Conservation (phyloP, 108 stramenopile species). For the Schizochytrium sp. region DNA sequence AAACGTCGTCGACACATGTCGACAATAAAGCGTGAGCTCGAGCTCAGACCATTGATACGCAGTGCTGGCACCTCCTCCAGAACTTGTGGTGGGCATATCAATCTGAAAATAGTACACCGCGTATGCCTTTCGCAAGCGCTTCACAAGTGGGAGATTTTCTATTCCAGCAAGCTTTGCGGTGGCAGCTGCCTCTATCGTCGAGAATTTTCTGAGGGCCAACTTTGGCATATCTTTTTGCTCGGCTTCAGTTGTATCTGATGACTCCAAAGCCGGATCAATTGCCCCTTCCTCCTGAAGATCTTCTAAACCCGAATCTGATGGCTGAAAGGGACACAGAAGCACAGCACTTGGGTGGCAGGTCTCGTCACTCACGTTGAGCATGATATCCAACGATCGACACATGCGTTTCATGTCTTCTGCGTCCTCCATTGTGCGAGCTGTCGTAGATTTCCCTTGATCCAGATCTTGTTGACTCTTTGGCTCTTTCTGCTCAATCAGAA, state of each 20-base stretch:
- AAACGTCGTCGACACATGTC: background rate
- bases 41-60: background rate
- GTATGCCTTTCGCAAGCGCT: background rate
- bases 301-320: background rate
- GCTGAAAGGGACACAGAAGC: slow-evolving; percentile 19
- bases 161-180: background rate
- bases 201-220: background rate
- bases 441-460: background rate
- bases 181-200: too few species aligned
- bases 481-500: background rate
- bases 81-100: slow-evolving; percentile 44
- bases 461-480: background rate
- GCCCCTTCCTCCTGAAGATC: too few species aligned
- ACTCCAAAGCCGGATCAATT: background rate
- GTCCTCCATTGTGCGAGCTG: background rate
- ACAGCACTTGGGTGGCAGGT: background rate
- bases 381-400: slow-evolving; percentile 18
- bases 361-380: slow-evolving; percentile 26
- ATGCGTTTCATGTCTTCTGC: slow-evolving; percentile 35
- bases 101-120: slow-evolving; percentile 60
- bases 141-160: slow-evolving; percentile 1
- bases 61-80: background rate
- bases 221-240: background rate
- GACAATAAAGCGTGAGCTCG: background rate
- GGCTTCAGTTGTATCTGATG: background rate